Evolutionary conservation across 148 eudicot genomes (phyloP).

Genomic region (Mesembryanthemum crystallinum): DNA sequence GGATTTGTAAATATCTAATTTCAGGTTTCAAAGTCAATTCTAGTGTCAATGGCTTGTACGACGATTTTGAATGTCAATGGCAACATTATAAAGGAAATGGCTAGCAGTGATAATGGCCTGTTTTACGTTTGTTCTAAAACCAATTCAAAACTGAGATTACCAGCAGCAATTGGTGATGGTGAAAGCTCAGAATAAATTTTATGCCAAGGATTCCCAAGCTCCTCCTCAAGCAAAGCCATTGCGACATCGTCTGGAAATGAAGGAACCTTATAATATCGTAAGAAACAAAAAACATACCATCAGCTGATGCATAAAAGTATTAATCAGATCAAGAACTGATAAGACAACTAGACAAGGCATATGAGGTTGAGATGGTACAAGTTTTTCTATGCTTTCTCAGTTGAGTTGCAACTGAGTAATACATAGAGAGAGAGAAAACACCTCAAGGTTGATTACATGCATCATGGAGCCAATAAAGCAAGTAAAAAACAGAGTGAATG

Average conservation of each 20-base stretch:
- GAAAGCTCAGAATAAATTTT: slow-evolving; percentile 88
- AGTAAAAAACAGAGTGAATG: not conserved
- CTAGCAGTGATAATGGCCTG: not conserved
- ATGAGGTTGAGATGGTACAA: not conserved
- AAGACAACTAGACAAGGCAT: not conserved
- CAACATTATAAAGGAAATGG: not conserved
- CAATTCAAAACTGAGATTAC: slow-evolving; percentile 36
- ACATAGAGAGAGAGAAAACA: not conserved
- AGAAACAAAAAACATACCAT: slow-evolving; percentile 19
- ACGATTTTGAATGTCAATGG: not conserved
- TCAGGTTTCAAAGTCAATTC: not conserved
- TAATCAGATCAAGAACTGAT: not conserved
- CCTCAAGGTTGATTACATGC: not conserved
- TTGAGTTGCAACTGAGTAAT: not conserved
- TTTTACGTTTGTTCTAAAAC: not conserved
- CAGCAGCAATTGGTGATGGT: slow-evolving; percentile 96
- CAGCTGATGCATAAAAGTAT: slow-evolving; percentile 7
- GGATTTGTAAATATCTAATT: not conserved
- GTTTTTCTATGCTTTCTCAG: slow-evolving; percentile 2
- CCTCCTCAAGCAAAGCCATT: slow-evolving; percentile 92
- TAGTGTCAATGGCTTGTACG: not conserved
- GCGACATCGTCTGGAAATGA: slow-evolving; percentile 98
- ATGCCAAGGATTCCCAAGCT: slow-evolving; percentile 93
- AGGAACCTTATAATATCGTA: slow-evolving; percentile 65
- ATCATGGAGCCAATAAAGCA: not conserved